Percentiles rank a stretch among this genome's conserved stretches.
Conservation (phyloP, 495 filamentous ascomycete genomes). For the Terfezia claveryi region DNA sequence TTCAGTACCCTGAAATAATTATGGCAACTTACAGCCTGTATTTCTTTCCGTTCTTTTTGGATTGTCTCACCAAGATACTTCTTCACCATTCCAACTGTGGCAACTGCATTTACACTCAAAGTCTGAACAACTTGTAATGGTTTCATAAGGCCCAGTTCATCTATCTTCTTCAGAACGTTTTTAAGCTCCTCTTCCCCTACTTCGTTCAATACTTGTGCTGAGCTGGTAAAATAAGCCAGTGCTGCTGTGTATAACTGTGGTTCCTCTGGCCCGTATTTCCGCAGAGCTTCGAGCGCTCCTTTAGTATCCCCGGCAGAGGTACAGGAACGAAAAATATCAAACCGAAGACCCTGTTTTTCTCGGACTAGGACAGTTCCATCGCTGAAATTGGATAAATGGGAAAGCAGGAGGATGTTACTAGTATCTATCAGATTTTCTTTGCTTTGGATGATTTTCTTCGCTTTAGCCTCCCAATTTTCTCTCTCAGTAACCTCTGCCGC, state of each 20-base stretch:
- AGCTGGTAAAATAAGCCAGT: slow-evolving; percentile 79
- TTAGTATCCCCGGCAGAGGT: slow-evolving; percentile 79
- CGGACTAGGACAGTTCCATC: slow-evolving; percentile 83
- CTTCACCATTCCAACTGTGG: slow-evolving; percentile 94
- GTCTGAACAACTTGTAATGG: slow-evolving; percentile 93
- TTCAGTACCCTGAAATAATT: not conserved
- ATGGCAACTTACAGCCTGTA: slow-evolving; percentile 32
- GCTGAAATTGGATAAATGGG: slow-evolving; percentile 70
- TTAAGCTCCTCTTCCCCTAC: slow-evolving; percentile 67
- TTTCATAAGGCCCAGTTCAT: slow-evolving; percentile 78
- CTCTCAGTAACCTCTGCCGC: slow-evolving; percentile 42
- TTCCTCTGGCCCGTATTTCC: slow-evolving; percentile 78
- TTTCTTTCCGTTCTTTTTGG: slow-evolving; percentile 66
- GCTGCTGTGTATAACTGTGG: slow-evolving; percentile 86
- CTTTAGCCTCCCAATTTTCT: slow-evolving; percentile 71
- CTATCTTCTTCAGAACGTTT: slow-evolving; percentile 61
- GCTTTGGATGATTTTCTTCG: slow-evolving; percentile 58
- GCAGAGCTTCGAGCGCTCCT: slow-evolving; percentile 69
- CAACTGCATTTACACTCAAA: slow-evolving; percentile 59
- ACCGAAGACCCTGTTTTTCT: slow-evolving; percentile 74
- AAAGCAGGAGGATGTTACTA: slow-evolving; percentile 79
- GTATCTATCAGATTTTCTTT: slow-evolving; percentile 63
- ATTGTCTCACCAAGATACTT: slow-evolving; percentile 75
- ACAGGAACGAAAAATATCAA: slow-evolving; percentile 94
- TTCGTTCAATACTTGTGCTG: slow-evolving; percentile 57